Evolutionary conservation across 2,329 filamentous ascomycete species (phyloP).

Genomic region (Colletotrichum filicis): DNA sequence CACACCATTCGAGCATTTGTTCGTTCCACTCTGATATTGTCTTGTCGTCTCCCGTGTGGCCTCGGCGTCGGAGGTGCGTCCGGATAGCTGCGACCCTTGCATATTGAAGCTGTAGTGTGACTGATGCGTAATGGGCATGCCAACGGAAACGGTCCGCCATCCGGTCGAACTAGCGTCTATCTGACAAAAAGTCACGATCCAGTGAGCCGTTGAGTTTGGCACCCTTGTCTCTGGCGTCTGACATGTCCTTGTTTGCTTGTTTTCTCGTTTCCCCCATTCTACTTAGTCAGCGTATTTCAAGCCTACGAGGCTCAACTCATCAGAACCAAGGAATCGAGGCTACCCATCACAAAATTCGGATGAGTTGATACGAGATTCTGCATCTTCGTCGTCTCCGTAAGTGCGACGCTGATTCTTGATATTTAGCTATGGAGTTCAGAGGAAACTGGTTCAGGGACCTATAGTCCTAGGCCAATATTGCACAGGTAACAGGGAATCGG

Average conservation of each 20-base stretch:
- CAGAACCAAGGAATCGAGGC: not conserved
- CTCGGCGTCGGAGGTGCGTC: not conserved
- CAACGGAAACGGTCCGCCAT: not conserved
- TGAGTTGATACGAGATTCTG: not conserved
- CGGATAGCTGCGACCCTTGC: not conserved
- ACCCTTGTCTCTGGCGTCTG: not conserved
- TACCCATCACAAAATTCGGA: not conserved
- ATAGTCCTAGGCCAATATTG: not conserved
- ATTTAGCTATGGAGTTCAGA: not conserved
- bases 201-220: not conserved
- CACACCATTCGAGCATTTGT: not conserved
- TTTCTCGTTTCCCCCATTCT: not conserved
- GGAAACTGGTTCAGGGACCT: not conserved
- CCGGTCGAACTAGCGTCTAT: not conserved
- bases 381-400: no score
- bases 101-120: not conserved
- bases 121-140: not conserved
- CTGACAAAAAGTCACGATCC: not conserved
- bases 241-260: not conserved
- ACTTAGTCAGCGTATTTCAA: not conserved
- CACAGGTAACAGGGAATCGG: not conserved
- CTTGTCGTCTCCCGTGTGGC: not conserved
- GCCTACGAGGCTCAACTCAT: not conserved
- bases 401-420: not conserved
- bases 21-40: not conserved